Conservation (phyloP, 2,329 filamentous ascomycete genomes). For the Diaporthe nobilis region DNA sequence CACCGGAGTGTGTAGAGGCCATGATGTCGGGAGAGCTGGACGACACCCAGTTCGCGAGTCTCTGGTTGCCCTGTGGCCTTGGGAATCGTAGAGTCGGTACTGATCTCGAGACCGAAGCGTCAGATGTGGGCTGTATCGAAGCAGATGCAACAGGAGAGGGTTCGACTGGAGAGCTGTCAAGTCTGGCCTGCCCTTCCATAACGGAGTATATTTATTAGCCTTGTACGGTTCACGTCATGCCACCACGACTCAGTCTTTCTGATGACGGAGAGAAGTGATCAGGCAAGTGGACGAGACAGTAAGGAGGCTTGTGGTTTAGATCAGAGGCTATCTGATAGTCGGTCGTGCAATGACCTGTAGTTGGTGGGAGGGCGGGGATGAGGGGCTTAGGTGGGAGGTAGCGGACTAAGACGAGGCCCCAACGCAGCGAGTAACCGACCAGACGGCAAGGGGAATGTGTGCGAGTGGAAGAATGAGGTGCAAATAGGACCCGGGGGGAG, state of each 20-base stretch:
- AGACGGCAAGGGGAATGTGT: not conserved
- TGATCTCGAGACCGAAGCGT: conserved; percentile 37
- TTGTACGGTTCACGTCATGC: conserved; percentile 54
- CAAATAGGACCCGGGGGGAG: not conserved
- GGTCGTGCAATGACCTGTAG: conserved; percentile 17
- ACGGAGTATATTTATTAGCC: conserved; percentile 57
- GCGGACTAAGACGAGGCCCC: conserved; percentile 33
- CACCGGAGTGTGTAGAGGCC: conserved; percentile 58
- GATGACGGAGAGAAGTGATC: not conserved
- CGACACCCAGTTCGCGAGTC: conserved; percentile 72
- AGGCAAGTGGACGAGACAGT: not conserved
- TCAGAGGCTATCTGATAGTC: conserved; percentile 33
- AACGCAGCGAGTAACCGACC: conserved; percentile 28
- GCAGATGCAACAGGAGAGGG: conserved; percentile 38
- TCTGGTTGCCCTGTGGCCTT: conserved; percentile 66
- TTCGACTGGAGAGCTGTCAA: conserved; percentile 40
- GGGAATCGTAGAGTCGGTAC: conserved; percentile 70
- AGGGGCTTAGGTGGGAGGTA: conserved; percentile 30
- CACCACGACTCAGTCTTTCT: conserved; percentile 47
- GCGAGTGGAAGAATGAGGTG: conserved; percentile 2
- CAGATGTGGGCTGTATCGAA: conserved; percentile 46
- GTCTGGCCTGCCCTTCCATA: conserved; percentile 65
- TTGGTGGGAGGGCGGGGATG: conserved; percentile 29
- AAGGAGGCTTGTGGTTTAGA: conserved; percentile 18
- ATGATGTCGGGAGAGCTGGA: conserved; percentile 71